Evolutionary conservation across 805 yeast species (phyloP).

Genomic region (Cyberlindnera euphorbiae): DNA sequence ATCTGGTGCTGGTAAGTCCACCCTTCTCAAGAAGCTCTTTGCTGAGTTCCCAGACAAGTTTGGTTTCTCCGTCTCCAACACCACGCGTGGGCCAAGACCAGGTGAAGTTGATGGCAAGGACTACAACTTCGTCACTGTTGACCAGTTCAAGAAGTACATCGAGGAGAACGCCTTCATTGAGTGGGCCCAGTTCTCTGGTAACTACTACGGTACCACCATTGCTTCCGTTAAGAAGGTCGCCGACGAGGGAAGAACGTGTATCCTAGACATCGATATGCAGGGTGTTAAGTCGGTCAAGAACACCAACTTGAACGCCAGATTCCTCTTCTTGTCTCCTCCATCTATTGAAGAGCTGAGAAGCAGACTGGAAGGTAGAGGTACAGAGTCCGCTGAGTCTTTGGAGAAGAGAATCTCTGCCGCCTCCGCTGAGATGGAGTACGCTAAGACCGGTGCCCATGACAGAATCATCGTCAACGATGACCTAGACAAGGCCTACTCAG

Average conservation of each 20-base stretch:
- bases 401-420: constrained; percentile 87
- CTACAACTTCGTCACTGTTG: constrained; percentile 81
- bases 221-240: constrained; percentile 67
- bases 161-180: constrained; percentile 78
- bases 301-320: constrained; percentile 79
- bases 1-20: constrained; percentile 93
- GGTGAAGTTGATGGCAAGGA: constrained; percentile 90
- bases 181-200: constrained; percentile 98
- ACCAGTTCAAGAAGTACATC: constrained; percentile 72
- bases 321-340: constrained; percentile 88
- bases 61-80: constrained; percentile 91
- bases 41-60: constrained; percentile 86
- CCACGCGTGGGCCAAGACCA: constrained; percentile 86
- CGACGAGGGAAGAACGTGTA: constrained; percentile 66
- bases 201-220: constrained; percentile 92
- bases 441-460: constrained; percentile 91
- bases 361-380: constrained; percentile 86
- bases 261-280: constrained; percentile 97
- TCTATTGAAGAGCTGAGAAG: constrained; percentile 69
- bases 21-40: constrained; percentile 82
- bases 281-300: constrained; percentile 92
- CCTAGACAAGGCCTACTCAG: constrained; percentile 79
- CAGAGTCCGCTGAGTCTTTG: constrained; percentile 85
- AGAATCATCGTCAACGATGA: constrained; percentile 84
- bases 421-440: constrained; percentile 79